Percentiles rank a stretch among this genome's conserved stretches.
Conservation (phyloP, 192 early-diverging fungal species). For the Coemansia brasiliensis region DNA sequence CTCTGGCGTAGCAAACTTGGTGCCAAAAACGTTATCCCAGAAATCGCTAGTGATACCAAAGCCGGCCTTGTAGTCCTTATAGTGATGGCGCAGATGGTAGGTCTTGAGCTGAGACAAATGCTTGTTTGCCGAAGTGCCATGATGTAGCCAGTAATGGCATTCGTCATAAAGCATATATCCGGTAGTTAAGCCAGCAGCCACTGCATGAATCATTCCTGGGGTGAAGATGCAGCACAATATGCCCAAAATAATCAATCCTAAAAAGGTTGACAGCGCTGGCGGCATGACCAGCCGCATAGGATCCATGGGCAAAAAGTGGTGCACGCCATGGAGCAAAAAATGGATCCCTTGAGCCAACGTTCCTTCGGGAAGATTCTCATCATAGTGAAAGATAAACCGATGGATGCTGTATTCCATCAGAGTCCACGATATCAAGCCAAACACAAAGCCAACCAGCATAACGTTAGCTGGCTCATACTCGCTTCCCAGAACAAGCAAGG, state of each 20-base stretch:
- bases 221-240: slow-evolving; percentile 63
- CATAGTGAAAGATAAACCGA: slow-evolving; percentile 92
- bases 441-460: slow-evolving; percentile 56
- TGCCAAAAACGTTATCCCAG: slow-evolving; percentile 84
- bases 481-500: slow-evolving; percentile 28
- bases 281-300: slow-evolving; percentile 96
- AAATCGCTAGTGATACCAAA: slow-evolving; percentile 90
- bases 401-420: slow-evolving; percentile 89
- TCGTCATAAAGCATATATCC: slow-evolving; percentile 93
- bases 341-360: slow-evolving; percentile 73
- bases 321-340: slow-evolving; percentile 92
- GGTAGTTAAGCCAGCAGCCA: slow-evolving; percentile 70
- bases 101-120: slow-evolving; percentile 87
- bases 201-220: slow-evolving; percentile 62
- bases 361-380: slow-evolving; percentile 83
- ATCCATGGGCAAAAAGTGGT: slow-evolving; percentile 97
- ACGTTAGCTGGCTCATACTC: slow-evolving; percentile 35
- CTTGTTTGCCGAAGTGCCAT: slow-evolving; percentile 69
- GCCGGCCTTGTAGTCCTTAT: slow-evolving; percentile 83
- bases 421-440: slow-evolving; percentile 81
- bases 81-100: slow-evolving; percentile 95
- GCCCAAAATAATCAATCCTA: slow-evolving; percentile 68
- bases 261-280: slow-evolving; percentile 64
- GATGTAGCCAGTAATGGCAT: slow-evolving; percentile 94
- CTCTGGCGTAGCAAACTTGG: slow-evolving; percentile 45